phyloP scores from a whole-genome alignment of 352 stramenopile genomes.

The Hyaloperonospora brassicae region DNA sequence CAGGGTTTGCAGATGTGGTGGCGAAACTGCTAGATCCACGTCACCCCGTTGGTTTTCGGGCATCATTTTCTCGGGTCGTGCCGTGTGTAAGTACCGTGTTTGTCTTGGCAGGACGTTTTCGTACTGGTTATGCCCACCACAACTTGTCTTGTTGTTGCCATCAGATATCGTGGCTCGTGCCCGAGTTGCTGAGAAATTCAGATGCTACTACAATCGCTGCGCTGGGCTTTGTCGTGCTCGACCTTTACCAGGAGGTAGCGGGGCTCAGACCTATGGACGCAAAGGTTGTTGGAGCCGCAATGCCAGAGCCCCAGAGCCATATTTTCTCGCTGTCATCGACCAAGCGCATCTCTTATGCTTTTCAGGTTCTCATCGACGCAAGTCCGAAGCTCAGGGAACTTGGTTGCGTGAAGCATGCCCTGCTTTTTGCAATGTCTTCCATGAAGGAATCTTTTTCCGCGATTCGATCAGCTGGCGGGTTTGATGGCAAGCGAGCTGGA shows the following conservation, averaged over 20 bases:
- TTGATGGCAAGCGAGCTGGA: conserved; percentile 28
- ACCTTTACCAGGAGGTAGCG: conserved; percentile 30
- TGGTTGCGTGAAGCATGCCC: conserved; percentile 27
- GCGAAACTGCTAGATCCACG: conserved; percentile 20
- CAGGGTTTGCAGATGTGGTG: conserved; percentile 14
- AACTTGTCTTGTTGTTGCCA: neutral
- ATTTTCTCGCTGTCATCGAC: conserved; percentile 18
- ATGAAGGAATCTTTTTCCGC: conserved; percentile 42
- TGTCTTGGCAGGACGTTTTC: neutral
- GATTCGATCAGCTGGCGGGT: conserved; percentile 43
- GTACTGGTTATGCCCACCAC: neutral
- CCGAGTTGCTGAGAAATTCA: conserved; percentile 10
- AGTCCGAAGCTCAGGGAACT: conserved; percentile 21
- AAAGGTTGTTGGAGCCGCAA: neutral
- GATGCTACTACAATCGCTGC: conserved; percentile 13
- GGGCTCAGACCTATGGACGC: conserved; percentile 14
- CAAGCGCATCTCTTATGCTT: conserved; percentile 23
- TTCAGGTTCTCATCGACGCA: conserved; percentile 37
- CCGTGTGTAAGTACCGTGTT: conserved; percentile 20
- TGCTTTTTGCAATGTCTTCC: conserved; percentile 27
- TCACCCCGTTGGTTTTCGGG: conserved; percentile 34
- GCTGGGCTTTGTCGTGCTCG: conserved; percentile 33
- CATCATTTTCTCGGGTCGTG: conserved; percentile 32
- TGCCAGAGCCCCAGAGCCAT: conserved; percentile 5
- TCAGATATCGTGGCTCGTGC: conserved; percentile 22